Conservation (phyloP, 371 early-diverging fungal genomes). For the Circinella umbellata region DNA sequence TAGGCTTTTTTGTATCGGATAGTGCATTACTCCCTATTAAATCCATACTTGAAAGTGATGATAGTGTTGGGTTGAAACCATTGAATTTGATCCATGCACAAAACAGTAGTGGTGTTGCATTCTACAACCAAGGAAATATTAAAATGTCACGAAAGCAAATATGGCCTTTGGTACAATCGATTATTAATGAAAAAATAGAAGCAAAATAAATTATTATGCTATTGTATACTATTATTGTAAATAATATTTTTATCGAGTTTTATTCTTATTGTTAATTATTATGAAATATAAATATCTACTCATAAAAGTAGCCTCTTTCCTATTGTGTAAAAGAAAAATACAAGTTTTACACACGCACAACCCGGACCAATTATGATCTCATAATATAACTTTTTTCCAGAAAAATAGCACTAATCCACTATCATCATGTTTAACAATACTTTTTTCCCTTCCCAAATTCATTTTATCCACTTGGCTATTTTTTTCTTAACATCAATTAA, state of each 20-base stretch:
- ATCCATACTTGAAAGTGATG: slow-evolving; percentile 30
- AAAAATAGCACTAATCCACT: too few species aligned
- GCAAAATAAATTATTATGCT: neutral
- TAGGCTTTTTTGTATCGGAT: slow-evolving; percentile 53
- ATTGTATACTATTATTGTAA: neutral
- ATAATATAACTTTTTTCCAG: too few species aligned
- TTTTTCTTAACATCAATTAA: too few species aligned
- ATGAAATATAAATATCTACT: too few species aligned
- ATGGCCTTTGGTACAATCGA: slow-evolving; percentile 61
- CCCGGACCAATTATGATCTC: too few species aligned
- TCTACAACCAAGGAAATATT: slow-evolving; percentile 59
- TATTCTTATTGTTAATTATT: too few species aligned
- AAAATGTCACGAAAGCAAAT: slow-evolving; percentile 73
- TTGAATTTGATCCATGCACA: slow-evolving; percentile 3
- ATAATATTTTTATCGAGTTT: neutral
- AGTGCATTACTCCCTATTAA: slow-evolving; percentile 23
- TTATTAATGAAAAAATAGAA: slow-evolving; percentile 7
- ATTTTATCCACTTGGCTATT: too few species aligned
- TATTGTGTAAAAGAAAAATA: too few species aligned
- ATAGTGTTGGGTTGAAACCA: slow-evolving; percentile 16
- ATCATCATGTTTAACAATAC: too few species aligned
- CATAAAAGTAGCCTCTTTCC: too few species aligned
- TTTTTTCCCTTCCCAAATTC: too few species aligned
- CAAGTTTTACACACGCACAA: too few species aligned
- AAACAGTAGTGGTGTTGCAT: slow-evolving; percentile 18